Conservation (phyloP, 2,329 filamentous ascomycete genomes). For the Tolypocladium ophioglossoides region DNA sequence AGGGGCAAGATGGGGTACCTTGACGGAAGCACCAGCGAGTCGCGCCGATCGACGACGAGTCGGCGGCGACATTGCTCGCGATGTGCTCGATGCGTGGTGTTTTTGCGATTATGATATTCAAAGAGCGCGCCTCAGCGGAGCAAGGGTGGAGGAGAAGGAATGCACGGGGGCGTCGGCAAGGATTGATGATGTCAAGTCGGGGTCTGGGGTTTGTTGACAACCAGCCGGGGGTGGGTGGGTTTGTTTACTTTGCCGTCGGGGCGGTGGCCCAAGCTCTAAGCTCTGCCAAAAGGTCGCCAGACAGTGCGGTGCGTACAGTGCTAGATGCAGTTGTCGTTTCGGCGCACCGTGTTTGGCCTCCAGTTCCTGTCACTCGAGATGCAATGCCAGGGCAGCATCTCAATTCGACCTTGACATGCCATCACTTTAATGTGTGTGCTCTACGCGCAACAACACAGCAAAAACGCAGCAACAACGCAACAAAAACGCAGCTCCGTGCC, state of each 20-base stretch:
- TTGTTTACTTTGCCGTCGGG: conserved; percentile 14
- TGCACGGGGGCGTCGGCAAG: conserved; percentile 1
- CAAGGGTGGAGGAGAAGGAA: conserved; percentile 7
- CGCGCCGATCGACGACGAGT: conserved; percentile 34
- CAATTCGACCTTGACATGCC: neutral
- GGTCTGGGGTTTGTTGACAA: conserved; percentile 9
- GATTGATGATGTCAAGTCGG: conserved; percentile 8
- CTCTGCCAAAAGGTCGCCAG: neutral
- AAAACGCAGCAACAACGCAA: too few species aligned
- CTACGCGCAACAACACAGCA: neutral
- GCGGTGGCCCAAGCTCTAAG: neutral
- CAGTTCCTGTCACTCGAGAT: neutral
- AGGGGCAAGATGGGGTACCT: conserved; percentile 19
- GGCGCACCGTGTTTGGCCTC: neutral
- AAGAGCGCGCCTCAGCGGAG: conserved; percentile 5
- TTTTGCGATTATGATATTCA: neutral
- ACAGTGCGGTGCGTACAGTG: neutral
- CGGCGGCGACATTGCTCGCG: conserved; percentile 17
- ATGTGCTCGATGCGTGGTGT: neutral
- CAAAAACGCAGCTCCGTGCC: neutral
- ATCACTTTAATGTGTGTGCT: too few species aligned
- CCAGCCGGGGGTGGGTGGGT: conserved; percentile 7
- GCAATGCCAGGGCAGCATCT: neutral
- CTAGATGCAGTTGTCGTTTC: fast-evolving
- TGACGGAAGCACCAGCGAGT: conserved; percentile 24